Evolutionary conservation across 140 eudicot species (phyloP).

Genomic region (Flaveria floridana): DNA sequence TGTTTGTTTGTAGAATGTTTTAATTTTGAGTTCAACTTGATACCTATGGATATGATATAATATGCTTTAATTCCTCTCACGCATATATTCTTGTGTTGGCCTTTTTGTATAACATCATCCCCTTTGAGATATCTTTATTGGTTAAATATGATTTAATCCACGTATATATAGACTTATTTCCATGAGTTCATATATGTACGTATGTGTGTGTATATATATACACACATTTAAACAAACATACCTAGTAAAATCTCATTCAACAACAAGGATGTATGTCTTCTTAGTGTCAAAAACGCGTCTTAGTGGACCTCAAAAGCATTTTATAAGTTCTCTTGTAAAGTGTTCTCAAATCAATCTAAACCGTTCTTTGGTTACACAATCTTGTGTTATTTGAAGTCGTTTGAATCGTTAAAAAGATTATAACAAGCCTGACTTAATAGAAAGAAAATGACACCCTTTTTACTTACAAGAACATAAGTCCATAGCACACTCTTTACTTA

Average conservation of each 20-base stretch:
- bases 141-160: background rate
- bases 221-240: background rate
- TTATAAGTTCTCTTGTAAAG: background rate
- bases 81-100: background rate
- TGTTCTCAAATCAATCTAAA: background rate
- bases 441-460: background rate
- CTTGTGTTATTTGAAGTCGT: too few relatives aligned
- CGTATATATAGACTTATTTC: background rate
- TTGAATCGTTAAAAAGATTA: background rate
- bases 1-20: background rate
- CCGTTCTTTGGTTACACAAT: too few relatives aligned
- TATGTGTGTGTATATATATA: background rate
- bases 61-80: background rate
- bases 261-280: too few relatives aligned
- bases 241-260: too few relatives aligned
- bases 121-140: constrained; percentile 2
- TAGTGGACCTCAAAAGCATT: background rate
- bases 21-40: background rate
- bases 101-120: background rate
- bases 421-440: background rate
- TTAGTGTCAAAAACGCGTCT: too few relatives aligned
- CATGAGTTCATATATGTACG: background rate
- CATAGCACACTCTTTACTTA: background rate
- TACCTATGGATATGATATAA: background rate
- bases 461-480: background rate